Percentiles rank a stretch among this genome's conserved stretches.
These are phyloP conservation scores for Camellia oleifera DNA, from an alignment of 179 eudicot genomes.

Conservation along the genomic window DNA sequence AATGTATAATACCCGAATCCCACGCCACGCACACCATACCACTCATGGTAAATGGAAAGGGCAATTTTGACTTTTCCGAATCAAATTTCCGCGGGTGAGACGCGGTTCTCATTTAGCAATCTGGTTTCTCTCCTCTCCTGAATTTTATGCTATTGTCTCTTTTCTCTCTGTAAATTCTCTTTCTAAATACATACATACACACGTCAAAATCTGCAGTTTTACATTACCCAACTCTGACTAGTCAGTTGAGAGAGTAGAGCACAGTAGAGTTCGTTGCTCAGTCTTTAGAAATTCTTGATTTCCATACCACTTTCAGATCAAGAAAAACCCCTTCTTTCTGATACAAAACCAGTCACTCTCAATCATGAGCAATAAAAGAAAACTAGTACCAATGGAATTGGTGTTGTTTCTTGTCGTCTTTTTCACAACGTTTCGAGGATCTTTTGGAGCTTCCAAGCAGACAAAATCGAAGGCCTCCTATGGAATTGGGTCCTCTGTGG, in stretches of 20 bases:
- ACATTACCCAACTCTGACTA: neutral
- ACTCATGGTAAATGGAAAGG: neutral
- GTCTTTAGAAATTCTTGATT: neutral
- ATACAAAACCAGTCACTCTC: neutral
- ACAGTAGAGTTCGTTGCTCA: neutral
- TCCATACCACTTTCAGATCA: neutral
- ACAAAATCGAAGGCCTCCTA: neutral
- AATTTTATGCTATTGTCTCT: neutral
- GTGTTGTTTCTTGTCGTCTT: neutral
- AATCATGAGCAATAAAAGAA: constrained; percentile 5
- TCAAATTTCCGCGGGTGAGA: no score
- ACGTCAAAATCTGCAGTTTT: no score
- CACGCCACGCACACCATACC: no score
- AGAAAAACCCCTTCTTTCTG: neutral
- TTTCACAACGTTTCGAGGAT: neutral
- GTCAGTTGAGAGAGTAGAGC: neutral
- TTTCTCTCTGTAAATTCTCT: neutral
- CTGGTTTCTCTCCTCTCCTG: neutral
- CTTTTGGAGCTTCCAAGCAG: neutral
- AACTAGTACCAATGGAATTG: neutral
- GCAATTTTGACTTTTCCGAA: neutral
- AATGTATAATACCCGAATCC: neutral
- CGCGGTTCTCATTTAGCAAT: no score
- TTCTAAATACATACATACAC: neutral
- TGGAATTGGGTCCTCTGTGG: constrained; percentile 30